These are phyloP conservation scores for Tolypocladium paradoxum DNA, from an alignment of 2,329 filamentous ascomycete genomes.

Conservation along the genomic window DNA sequence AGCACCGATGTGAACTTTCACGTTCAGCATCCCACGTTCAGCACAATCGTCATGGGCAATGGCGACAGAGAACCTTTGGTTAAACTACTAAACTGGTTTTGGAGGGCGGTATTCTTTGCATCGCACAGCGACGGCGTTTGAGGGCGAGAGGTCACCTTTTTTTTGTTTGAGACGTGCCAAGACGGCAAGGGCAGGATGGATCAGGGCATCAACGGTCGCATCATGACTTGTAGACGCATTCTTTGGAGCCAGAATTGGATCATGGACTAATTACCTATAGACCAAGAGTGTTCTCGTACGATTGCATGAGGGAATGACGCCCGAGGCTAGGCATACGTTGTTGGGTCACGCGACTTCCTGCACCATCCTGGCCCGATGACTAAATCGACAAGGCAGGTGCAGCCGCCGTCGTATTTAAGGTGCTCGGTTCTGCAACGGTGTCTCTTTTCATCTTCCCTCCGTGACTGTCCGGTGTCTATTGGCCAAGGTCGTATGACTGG, in stretches of 20 bases:
- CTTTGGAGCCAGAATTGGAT: background rate
- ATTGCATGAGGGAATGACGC: background rate
- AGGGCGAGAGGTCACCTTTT: background rate
- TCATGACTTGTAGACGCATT: background rate
- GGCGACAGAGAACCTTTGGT: background rate
- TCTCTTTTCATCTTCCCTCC: background rate
- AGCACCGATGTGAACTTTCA: background rate
- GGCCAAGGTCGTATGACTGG: background rate
- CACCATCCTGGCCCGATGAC: background rate
- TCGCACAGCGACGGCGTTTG: constrained; percentile 25
- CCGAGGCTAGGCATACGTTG: background rate
- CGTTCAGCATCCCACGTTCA: background rate
- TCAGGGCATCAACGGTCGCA: background rate
- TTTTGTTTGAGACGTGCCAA: background rate
- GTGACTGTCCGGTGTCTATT: background rate
- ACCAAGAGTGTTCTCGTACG: background rate
- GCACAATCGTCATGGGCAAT: background rate
- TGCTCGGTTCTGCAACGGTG: background rate
- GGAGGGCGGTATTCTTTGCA: constrained; percentile 5
- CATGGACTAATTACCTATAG: background rate
- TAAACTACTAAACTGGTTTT: constrained; percentile 2
- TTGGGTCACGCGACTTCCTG: background rate
- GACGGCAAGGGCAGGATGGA: background rate
- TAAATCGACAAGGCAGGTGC: background rate
- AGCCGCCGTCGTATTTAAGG: background rate